Evolutionary conservation across 1,284 basidiomycete genomes (phyloP).

Genomic region (Cystobasidium sp.): DNA sequence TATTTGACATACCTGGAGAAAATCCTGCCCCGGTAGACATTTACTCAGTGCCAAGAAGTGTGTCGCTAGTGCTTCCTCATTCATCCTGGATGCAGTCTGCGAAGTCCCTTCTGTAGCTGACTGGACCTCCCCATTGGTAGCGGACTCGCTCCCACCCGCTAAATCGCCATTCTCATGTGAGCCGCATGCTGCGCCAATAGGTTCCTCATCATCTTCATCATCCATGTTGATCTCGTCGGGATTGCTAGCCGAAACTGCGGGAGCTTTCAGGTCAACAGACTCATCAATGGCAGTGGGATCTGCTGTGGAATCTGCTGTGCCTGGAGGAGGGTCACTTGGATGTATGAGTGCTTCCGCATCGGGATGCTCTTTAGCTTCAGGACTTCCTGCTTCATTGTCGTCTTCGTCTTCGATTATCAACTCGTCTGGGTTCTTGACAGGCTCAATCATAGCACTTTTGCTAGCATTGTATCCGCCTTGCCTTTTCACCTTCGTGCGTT

Average conservation of each 20-base stretch:
- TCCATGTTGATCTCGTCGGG: conserved; percentile 73
- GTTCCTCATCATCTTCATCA: conserved; percentile 62
- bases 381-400: not conserved
- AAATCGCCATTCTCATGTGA: conserved; percentile 1
- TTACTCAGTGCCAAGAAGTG: conserved; percentile 92
- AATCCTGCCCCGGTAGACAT: conserved; percentile 78
- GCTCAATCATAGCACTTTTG: not conserved
- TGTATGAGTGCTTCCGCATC: conserved; percentile 21
- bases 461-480: conserved; percentile 18
- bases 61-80: conserved; percentile 61
- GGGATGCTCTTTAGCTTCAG: conserved; percentile 10
- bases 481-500: conserved; percentile 35
- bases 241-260: conserved; percentile 57
- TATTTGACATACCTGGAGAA: conserved; percentile 71
- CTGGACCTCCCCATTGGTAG: not conserved
- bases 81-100: conserved; percentile 6
- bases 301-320: conserved; percentile 6
- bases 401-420: conserved; percentile 41
- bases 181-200: not conserved
- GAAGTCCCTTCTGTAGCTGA: conserved; percentile 1
- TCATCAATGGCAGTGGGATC: conserved; percentile 10
- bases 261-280: conserved; percentile 17
- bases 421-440: conserved; percentile 46
- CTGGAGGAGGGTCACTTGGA: not conserved
- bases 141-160: not conserved